Evolutionary conservation across 768 basidiomycete species (phyloP).

Genomic region (Podaxis mareebaensis): DNA sequence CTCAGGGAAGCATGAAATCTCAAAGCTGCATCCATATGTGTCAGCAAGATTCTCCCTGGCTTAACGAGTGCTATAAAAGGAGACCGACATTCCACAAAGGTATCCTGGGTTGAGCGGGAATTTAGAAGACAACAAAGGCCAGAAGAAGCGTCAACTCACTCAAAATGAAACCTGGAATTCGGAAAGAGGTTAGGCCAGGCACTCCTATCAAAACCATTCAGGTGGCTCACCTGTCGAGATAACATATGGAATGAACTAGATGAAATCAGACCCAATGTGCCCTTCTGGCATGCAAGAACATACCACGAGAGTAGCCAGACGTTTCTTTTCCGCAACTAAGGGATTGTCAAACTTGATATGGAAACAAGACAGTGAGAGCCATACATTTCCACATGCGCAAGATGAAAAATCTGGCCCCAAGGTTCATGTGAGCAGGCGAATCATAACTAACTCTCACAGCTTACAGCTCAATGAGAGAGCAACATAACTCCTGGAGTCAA

Average conservation of each 20-base stretch:
- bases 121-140: neutral
- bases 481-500: neutral
- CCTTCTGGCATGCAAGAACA: neutral
- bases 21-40: neutral
- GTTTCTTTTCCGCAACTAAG: constrained; percentile 7
- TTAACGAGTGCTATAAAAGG: neutral
- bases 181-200: neutral
- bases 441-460: neutral
- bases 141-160: neutral
- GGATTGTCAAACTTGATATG: neutral
- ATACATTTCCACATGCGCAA: constrained; percentile 9
- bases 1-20: neutral
- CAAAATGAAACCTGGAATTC: neutral
- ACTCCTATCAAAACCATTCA: neutral
- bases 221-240: neutral
- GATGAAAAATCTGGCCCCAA: neutral
- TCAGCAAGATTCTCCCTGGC: too few species aligned
- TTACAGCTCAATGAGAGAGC: constrained; percentile 3
- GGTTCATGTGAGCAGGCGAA: neutral
- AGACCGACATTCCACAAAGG: neutral
- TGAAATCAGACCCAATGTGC: neutral
- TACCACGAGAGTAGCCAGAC: neutral
- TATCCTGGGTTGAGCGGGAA: neutral
- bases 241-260: constrained; percentile 7
- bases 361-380: neutral